These are phyloP conservation scores for Sicyos baderoa DNA, from an alignment of 306 rosid genomes.

Conservation along the genomic window DNA sequence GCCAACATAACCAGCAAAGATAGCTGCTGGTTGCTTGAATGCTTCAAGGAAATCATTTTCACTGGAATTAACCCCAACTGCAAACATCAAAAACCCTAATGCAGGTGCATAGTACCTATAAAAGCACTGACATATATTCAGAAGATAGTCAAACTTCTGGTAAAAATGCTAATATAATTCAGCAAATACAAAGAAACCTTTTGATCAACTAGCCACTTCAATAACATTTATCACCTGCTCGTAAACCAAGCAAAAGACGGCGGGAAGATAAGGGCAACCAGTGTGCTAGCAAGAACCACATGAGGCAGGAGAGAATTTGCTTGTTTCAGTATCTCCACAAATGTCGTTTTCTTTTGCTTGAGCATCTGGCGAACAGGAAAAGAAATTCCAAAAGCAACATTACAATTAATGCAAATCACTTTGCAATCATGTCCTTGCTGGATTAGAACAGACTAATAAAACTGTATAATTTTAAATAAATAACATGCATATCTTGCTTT, in stretches of 20 bases:
- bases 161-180: conserved; percentile 11
- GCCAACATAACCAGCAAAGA: conserved; percentile 72
- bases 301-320: conserved; percentile 77
- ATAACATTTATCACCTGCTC: conserved; percentile 49
- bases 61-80: conserved; percentile 92
- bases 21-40: conserved; percentile 63
- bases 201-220: background rate
- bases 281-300: conserved; percentile 62
- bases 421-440: conserved; percentile 7
- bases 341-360: conserved; percentile 30
- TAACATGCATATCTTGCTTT: background rate
- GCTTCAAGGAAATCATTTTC: conserved; percentile 84
- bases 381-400: background rate
- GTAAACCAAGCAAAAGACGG: conserved; percentile 96
- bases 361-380: conserved; percentile 28
- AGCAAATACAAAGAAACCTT: conserved; percentile 9
- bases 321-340: conserved; percentile 51
- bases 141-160: conserved; percentile 9
- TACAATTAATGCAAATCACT: background rate
- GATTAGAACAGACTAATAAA: background rate
- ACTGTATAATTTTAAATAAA: background rate
- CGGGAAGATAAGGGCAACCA: conserved; percentile 72
- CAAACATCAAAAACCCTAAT: conserved; percentile 92
- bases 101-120: conserved; percentile 94
- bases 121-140: conserved; percentile 1